Conservation (phyloP, 495 filamentous ascomycete genomes). For the Xylaria longipes region DNA sequence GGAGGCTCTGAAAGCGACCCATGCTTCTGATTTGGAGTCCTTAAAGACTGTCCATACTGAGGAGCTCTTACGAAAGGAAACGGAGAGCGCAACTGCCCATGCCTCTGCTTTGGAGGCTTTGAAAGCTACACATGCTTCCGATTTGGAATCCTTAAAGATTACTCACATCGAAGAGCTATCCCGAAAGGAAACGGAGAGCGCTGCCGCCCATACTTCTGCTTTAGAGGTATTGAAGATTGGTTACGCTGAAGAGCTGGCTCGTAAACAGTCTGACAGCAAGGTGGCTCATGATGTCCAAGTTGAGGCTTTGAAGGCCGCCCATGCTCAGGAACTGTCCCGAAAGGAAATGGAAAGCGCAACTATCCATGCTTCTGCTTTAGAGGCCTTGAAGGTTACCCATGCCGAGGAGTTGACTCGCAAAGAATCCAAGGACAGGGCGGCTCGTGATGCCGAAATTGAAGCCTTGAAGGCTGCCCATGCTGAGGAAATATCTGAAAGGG, state of each 20-base stretch:
- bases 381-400: constrained; percentile 38
- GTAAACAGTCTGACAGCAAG: constrained; percentile 41
- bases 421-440: constrained; percentile 39
- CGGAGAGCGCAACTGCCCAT: constrained; percentile 35
- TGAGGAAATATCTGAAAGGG: constrained; percentile 30
- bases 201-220: constrained; percentile 36
- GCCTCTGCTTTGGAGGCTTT: constrained; percentile 41
- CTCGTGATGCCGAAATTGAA: constrained; percentile 30
- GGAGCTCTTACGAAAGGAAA: constrained; percentile 31
- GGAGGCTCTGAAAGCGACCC: constrained; percentile 37
- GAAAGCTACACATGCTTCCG: constrained; percentile 31
- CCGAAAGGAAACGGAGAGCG: constrained; percentile 32
- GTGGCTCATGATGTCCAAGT: constrained; percentile 29
- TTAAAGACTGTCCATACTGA: constrained; percentile 27
- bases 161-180: constrained; percentile 30
- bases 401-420: constrained; percentile 42
- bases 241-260: constrained; percentile 42
- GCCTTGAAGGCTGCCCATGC: constrained; percentile 35
- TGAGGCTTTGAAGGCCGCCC: constrained; percentile 29
- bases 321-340: constrained; percentile 31
- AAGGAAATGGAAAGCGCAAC: constrained; percentile 33
- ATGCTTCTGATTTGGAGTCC: constrained; percentile 27
- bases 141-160: constrained; percentile 26
- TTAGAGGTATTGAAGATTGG: constrained; percentile 34
- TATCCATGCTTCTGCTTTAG: constrained; percentile 38